A percentile compares a stretch with the other conserved stretches of the same genome.
Evolutionary conservation across 306 rosid species (phyloP).

Genomic region (Arachis stenosperma): DNA sequence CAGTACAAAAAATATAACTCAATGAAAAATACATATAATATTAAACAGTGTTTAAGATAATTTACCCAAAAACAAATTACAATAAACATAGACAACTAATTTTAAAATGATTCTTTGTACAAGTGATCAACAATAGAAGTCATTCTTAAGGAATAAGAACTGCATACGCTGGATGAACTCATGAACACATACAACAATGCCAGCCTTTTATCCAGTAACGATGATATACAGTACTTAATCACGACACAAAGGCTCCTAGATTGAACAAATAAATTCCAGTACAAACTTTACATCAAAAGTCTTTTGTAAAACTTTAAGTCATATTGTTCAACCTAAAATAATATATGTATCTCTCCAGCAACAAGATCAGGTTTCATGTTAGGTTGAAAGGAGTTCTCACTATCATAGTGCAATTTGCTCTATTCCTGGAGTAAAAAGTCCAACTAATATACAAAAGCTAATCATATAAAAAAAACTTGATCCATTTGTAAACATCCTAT

Average conservation of each 20-base stretch:
- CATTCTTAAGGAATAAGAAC: too few relatives aligned
- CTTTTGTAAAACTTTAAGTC: slow-evolving; percentile 4
- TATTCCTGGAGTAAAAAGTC: background rate
- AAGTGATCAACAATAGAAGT: too few relatives aligned
- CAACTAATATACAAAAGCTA: slow-evolving; percentile 1
- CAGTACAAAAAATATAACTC: slow-evolving; percentile 26
- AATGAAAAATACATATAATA: slow-evolving; percentile 28
- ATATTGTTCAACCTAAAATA: slow-evolving; percentile 14
- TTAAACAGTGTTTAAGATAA: slow-evolving; percentile 20
- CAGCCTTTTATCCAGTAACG: slow-evolving; percentile 1
- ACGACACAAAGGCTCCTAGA: slow-evolving; percentile 3
- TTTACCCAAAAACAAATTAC: too few relatives aligned
- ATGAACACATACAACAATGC: background rate
- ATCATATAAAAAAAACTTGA: slow-evolving; percentile 11
- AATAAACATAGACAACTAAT: too few relatives aligned
- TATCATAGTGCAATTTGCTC: slow-evolving; percentile 13
- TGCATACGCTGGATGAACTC: slow-evolving; percentile 31
- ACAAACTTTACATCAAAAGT: slow-evolving; percentile 1
- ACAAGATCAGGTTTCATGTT: slow-evolving; percentile 5
- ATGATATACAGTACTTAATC: background rate
- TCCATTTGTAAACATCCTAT: slow-evolving; percentile 3
- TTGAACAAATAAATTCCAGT: background rate
- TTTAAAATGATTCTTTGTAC: too few relatives aligned
- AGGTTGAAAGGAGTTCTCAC: slow-evolving; percentile 23
- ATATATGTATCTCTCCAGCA: slow-evolving; percentile 14